A percentile compares a stretch with the other conserved stretches of the same genome.
Conservation (phyloP, 2,329 filamentous ascomycete genomes). For the Stenocarpella maydis region DNA sequence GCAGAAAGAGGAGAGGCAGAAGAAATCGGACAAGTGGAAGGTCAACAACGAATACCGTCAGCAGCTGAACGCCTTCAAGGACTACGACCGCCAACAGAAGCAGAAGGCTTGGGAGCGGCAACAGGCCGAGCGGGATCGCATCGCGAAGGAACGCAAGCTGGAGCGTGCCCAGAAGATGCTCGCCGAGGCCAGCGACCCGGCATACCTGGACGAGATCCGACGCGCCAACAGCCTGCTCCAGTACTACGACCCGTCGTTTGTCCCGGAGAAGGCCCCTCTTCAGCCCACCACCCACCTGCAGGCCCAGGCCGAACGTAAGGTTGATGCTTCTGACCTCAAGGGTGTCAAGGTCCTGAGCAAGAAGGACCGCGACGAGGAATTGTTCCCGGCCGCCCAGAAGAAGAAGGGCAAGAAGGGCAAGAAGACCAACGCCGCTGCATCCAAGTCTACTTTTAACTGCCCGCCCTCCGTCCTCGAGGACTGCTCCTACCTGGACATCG, state of each 20-base stretch:
- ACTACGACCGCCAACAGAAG: conserved; percentile 85
- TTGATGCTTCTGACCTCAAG: conserved; percentile 85
- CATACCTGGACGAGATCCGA: conserved; percentile 92
- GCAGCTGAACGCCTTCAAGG: conserved; percentile 80
- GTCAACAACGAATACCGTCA: conserved; percentile 90
- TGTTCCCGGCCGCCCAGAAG: conserved; percentile 70
- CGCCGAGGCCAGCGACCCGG: conserved; percentile 82
- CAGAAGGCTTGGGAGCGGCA: conserved; percentile 79
- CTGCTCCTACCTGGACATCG: conserved; percentile 82
- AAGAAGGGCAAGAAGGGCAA: conserved; percentile 92
- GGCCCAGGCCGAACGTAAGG: conserved; percentile 81
- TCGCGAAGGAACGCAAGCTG: conserved; percentile 76
- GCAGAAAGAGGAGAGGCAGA: conserved; percentile 85
- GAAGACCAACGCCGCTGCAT: conserved; percentile 67
- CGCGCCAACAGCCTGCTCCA: conserved; percentile 86
- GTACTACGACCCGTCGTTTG: conserved; percentile 84
- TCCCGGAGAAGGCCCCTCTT: conserved; percentile 67
- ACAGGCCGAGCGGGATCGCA: conserved; percentile 80
- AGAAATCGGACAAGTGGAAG: conserved; percentile 81
- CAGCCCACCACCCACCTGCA: conserved; percentile 76
- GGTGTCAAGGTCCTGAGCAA: conserved; percentile 85
- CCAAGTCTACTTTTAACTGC: conserved; percentile 74
- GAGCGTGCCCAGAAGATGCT: conserved; percentile 79
- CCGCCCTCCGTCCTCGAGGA: conserved; percentile 93
- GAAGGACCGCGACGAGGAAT: conserved; percentile 87